phyloP scores from a whole-genome alignment of 208 protist species.

The Leishmania major region DNA sequence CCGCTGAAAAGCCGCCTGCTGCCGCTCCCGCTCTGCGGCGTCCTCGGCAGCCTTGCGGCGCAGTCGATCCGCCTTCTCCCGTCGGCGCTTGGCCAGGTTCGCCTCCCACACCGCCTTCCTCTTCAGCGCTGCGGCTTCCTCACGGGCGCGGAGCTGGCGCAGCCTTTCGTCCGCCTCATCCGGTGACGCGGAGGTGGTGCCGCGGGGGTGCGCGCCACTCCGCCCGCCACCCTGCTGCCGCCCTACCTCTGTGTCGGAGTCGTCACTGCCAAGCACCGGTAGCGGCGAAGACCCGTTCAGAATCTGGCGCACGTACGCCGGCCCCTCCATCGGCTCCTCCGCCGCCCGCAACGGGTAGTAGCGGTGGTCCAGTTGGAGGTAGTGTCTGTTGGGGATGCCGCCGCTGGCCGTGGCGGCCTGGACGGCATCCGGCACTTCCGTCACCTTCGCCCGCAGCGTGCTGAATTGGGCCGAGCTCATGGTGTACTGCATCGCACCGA shows the following conservation, averaged over 20 bases:
- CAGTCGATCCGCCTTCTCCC: conserved; percentile 29
- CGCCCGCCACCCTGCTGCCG: background rate
- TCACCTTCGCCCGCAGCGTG: background rate
- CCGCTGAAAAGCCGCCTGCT: conserved; percentile 23
- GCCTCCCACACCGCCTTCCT: conserved; percentile 27
- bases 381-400: conserved; percentile 18
- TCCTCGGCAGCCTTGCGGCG: conserved; percentile 36
- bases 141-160: background rate
- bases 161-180: background rate
- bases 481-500: conserved; percentile 13
- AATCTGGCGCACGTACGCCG: conserved; percentile 34
- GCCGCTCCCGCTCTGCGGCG: conserved; percentile 24
- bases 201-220: background rate
- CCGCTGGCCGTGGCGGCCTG: background rate
- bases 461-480: conserved; percentile 11
- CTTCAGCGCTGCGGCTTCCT: conserved; percentile 2
- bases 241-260: conserved; percentile 2
- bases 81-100: conserved; percentile 27
- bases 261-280: conserved; percentile 17
- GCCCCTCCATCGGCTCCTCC: conserved; percentile 31
- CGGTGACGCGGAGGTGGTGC: background rate
- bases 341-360: conserved; percentile 30
- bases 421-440: background rate
- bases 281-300: conserved; percentile 31
- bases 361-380: conserved; percentile 32